Base-by-base conservation (phyloP, 1,139 yeast genomes). In the Casaregolazyma lundiana region DNA sequence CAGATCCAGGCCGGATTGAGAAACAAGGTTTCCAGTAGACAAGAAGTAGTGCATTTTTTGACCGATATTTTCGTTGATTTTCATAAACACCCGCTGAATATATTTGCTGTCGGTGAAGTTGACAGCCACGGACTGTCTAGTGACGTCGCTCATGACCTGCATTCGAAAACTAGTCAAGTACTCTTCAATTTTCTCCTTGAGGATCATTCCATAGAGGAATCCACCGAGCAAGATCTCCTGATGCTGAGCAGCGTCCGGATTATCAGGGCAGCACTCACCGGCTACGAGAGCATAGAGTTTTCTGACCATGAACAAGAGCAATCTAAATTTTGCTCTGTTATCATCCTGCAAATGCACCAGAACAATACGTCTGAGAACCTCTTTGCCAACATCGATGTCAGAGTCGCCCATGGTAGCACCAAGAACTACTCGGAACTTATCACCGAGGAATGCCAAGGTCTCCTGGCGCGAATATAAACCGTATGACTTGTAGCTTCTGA, bases 171-270 rank as follows among this genome's bases (percentile, higher is more conserved):
- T 77, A 59, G 78, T 84, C 58, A 92, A 73, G 63, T 88, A 90
- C 66, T 94, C 99, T 56, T 92, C 98, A 55, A 92, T 82, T 65
- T 92, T 92, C 69, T 92, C 99, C 68, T 94, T 92, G 61, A 92
- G 70, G 56, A 92, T 92, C 96, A 90, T 90, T 56, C 97, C 97
- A 61, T 88, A 92, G 48, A 92, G 73, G 77, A 92, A 89, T 18
- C 99, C 99, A 53, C 98, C 98, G 48, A 92, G 75, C 54, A 92
- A 72, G 26, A 92, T 89, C 71, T 92, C 99, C 71, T 92, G 99
- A 73, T 92, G 97, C 72, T 94, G 98, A 7, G 97, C 88, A 38
- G 97, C 95, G 82, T 92, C 99, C 62, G 99, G 98, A 70, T 94
- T 92, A 67, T 92, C 99, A 19, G 97, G 94, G 50, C 92, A 75